phyloP scores from a whole-genome alignment of 75 land plant species.

The Selaginella tamariscina region DNA sequence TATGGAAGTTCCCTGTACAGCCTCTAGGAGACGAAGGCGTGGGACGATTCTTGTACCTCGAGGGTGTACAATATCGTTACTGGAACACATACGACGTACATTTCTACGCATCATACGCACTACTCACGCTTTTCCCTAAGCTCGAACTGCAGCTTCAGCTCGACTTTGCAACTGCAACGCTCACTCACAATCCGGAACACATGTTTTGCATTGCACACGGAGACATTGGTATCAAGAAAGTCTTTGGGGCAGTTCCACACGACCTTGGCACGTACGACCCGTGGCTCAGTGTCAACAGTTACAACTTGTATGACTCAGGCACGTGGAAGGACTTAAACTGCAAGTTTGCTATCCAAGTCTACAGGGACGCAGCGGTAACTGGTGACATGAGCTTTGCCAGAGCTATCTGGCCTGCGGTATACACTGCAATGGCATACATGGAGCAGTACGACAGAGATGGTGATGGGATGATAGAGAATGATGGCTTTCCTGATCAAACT shows the following conservation, averaged over 20 bases:
- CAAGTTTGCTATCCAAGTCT: slow-evolving; percentile 94
- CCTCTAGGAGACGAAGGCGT: slow-evolving; percentile 40
- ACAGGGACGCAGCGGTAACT: slow-evolving; percentile 88
- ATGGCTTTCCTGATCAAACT: slow-evolving; percentile 97
- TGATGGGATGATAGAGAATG: slow-evolving; percentile 92
- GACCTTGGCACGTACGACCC: slow-evolving; percentile 95
- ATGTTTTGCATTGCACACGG: slow-evolving; percentile 84
- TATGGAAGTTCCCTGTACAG: slow-evolving; percentile 1
- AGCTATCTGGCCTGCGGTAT: slow-evolving; percentile 87
- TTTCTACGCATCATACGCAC: slow-evolving; percentile 97
- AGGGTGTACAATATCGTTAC: slow-evolving; percentile 91
- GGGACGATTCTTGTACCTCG: slow-evolving; percentile 87
- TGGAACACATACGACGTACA: slow-evolving; percentile 99
- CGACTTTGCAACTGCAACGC: slow-evolving; percentile 84
- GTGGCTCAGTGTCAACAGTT: slow-evolving; percentile 94
- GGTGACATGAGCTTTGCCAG: slow-evolving; percentile 70
- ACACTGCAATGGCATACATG: slow-evolving; percentile 93
- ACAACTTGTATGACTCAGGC: slow-evolving; percentile 95
- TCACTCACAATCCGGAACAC: slow-evolving; percentile 57
- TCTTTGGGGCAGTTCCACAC: slow-evolving; percentile 89
- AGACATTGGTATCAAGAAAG: slow-evolving; percentile 72
- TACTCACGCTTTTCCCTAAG: slow-evolving; percentile 77
- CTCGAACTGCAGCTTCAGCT: slow-evolving; percentile 82
- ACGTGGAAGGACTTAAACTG: slow-evolving; percentile 93
- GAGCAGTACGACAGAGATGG: slow-evolving; percentile 91